Percentiles rank a stretch among this genome's conserved stretches.
Conservation (phyloP, 352 stramenopile species). For the Plasmopara muralis region DNA sequence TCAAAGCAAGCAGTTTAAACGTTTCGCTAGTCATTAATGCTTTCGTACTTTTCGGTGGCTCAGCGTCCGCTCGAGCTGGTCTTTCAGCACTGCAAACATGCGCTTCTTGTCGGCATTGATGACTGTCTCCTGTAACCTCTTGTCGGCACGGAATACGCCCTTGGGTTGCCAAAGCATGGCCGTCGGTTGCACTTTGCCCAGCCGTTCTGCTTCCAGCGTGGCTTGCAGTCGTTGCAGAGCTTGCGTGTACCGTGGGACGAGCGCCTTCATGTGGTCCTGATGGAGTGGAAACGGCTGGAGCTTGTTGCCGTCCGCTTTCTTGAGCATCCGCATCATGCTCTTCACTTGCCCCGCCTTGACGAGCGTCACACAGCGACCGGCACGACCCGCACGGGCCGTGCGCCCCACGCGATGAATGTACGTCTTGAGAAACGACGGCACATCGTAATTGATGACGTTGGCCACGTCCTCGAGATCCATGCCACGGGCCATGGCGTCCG, state of each 20-base stretch:
- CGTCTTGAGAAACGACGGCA: constrained; percentile 88
- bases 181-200: constrained; percentile 51
- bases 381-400: constrained; percentile 72
- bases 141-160: not conserved
- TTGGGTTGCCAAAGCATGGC: constrained; percentile 29
- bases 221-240: constrained; percentile 70
- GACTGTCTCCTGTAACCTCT: constrained; percentile 27
- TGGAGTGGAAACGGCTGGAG: constrained; percentile 58
- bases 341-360: constrained; percentile 83
- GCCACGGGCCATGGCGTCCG: constrained; percentile 89
- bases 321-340: constrained; percentile 71
- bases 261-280: constrained; percentile 70
- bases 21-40: constrained; percentile 17
- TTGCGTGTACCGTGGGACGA: constrained; percentile 64
- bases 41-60: constrained; percentile 32
- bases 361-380: constrained; percentile 67
- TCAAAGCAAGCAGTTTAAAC: not conserved
- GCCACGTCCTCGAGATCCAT: constrained; percentile 90
- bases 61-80: constrained; percentile 56
- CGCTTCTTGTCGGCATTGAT: constrained; percentile 45
- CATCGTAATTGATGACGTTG: constrained; percentile 93
- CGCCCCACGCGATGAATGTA: constrained; percentile 87
- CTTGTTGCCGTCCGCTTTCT: constrained; percentile 77
- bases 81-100: constrained; percentile 43
- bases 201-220: constrained; percentile 70